Evolutionary conservation across 768 basidiomycete species (phyloP).

Genomic region (Leccinum subgranulosum): DNA sequence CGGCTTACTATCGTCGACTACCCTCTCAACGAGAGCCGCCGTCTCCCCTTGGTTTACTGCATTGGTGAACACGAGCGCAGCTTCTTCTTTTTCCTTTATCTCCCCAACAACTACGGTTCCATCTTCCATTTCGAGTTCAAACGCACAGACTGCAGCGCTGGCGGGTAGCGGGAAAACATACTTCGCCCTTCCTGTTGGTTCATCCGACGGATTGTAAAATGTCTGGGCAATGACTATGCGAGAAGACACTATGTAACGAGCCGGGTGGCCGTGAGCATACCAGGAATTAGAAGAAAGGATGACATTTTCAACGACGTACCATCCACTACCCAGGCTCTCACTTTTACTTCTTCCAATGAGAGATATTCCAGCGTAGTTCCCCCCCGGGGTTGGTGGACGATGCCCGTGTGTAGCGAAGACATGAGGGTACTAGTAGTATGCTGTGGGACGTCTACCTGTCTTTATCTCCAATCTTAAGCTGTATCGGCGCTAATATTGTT

Average conservation of each 20-base stretch:
- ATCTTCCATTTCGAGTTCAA: conserved; percentile 46
- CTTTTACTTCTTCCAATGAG: conserved; percentile 39
- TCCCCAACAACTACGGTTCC: conserved; percentile 42
- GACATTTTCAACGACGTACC: conserved; percentile 27
- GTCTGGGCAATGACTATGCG: conserved; percentile 39
- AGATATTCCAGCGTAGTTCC: conserved; percentile 30
- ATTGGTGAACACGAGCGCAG: conserved; percentile 37
- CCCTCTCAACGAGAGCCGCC: conserved; percentile 47
- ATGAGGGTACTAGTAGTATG: conserved; percentile 8
- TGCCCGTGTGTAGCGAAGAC: conserved; percentile 23
- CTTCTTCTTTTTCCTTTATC: conserved; percentile 46
- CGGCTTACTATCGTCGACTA: conserved; percentile 49
- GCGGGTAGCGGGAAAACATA: conserved; percentile 62
- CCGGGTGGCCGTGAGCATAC: not conserved
- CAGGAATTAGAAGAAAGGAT: not conserved
- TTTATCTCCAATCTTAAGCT: conserved; percentile 14
- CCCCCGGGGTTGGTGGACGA: conserved; percentile 30
- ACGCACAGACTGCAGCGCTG: conserved; percentile 51
- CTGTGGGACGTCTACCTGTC: conserved; percentile 2
- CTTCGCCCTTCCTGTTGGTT: conserved; percentile 42
- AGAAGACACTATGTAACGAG: conserved; percentile 37
- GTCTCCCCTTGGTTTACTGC: conserved; percentile 39
- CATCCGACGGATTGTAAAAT: conserved; percentile 37
- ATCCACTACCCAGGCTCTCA: conserved; percentile 42
- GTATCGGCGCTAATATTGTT: conserved; percentile 1